A percentile compares a stretch with the other conserved stretches of the same genome.
phyloP scores from a whole-genome alignment of 805 yeast genomes.

The Tetrapisispora fleetii region DNA sequence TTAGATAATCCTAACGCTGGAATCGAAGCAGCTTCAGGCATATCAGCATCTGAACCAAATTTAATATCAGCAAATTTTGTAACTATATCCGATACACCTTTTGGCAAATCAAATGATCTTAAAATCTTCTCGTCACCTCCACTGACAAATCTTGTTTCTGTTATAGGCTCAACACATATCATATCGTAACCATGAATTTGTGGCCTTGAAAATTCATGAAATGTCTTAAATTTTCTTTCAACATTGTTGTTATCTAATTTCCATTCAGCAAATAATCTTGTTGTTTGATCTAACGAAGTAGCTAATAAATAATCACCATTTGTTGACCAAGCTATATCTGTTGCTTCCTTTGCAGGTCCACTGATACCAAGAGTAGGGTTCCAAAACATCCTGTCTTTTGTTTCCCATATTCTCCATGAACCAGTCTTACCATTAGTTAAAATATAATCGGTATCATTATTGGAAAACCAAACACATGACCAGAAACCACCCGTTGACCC shows the following conservation, averaged over 20 bases:
- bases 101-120: conserved; percentile 83
- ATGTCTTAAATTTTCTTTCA: conserved; percentile 31
- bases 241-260: conserved; percentile 24
- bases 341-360: conserved; percentile 66
- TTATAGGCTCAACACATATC: conserved; percentile 63
- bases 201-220: conserved; percentile 94
- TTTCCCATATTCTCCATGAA: conserved; percentile 71
- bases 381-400: conserved; percentile 31
- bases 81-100: conserved; percentile 58
- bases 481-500: conserved; percentile 80
- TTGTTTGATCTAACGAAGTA: conserved; percentile 89
- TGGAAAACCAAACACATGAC: conserved; percentile 59
- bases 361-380: conserved; percentile 50
- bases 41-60: conserved; percentile 22
- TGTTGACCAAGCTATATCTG: conserved; percentile 69
- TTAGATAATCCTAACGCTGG: conserved; percentile 93
- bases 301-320: conserved; percentile 58
- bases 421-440: conserved; percentile 89
- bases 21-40: conserved; percentile 79
- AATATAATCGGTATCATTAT: conserved; percentile 37
- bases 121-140: conserved; percentile 94
- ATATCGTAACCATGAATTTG: conserved; percentile 98
- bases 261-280: conserved; percentile 73
- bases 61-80: conserved; percentile 41
- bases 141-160: conserved; percentile 60